Base-by-base conservation (phyloP, 345 rosid genomes). In the Syzygium aqueum region DNA sequence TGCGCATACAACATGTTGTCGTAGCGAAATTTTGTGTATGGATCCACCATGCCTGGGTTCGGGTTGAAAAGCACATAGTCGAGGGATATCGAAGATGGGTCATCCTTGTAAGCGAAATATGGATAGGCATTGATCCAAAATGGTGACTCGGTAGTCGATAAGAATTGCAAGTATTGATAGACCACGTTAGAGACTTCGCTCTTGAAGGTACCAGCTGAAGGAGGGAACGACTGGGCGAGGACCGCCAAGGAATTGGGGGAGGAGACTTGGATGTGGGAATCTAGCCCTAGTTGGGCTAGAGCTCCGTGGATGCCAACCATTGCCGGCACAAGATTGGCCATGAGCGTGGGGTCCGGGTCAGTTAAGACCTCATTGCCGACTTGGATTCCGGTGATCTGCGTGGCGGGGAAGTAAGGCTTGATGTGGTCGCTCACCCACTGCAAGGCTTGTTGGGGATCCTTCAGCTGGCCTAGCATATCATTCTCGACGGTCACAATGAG, bases 101-200 rank as follows among this genome's bases (percentile, higher is more conserved):
- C 89, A 77, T 85, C 97, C 86, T 97, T 97, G 92, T 97, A 97
- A 11, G 99, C 99, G 78, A 95, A 97, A 92, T 97, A 97, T 23
- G 99, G 97, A 77, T 97, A 97, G 22, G 99, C 99, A 89, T 97
- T 97, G 93, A 97, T 96, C 98, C 98, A 95, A 87, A 96, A 97
- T 5, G 99, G 96, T 0, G 97, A 86, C 37, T 89, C 93, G 16
- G 96, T 94, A 83, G 15, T 85, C 12, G 92, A 90, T 88, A 96
- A 86, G 88, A 97, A 96, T 61, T 87, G 91, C 78, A 97, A 88
- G 33, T 90, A 90, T n/a, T 95, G 97, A 8, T 91, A 89, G 96
- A 96, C 95, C 37, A 93, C 92, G 22, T 77, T 89, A 2, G 92
- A 85, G 3, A 94, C 91, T 87, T 95, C 94, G 9, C 86, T 51